Conservation (phyloP, 2,329 filamentous ascomycete genomes). For the Fonsecaea nubica region DNA sequence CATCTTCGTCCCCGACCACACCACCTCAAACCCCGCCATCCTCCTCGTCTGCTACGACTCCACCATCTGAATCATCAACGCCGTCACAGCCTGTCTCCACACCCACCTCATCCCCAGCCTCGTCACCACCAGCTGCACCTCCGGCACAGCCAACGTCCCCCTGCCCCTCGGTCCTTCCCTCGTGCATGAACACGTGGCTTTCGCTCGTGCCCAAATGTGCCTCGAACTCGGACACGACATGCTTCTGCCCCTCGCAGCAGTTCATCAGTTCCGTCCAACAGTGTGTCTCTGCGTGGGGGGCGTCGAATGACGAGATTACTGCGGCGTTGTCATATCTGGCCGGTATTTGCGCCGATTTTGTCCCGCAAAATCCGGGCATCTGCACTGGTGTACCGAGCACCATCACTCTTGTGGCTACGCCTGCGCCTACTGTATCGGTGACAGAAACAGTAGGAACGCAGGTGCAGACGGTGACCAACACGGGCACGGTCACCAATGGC, state of each 20-base stretch:
- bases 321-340: conserved; percentile 82
- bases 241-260: conserved; percentile 82
- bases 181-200: conserved; percentile 92
- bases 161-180: conserved; percentile 76
- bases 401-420: conserved; percentile 61
- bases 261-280: conserved; percentile 81
- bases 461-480: conserved; percentile 12
- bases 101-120: conserved; percentile 28
- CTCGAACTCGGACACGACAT: conserved; percentile 80
- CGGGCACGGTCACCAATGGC: conserved; percentile 40
- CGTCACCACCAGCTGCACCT: conserved; percentile 16
- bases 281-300: conserved; percentile 80
- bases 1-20: conserved; percentile 33
- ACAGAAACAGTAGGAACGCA: conserved; percentile 38
- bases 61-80: conserved; percentile 1
- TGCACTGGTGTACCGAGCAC: conserved; percentile 73
- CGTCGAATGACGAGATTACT: conserved; percentile 68
- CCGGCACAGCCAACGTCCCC: conserved; percentile 37
- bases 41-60: conserved; percentile 2
- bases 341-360: conserved; percentile 82
- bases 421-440: conserved; percentile 51
- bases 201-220: conserved; percentile 71
- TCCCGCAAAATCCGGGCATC: conserved; percentile 72
- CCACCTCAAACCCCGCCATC: not conserved
- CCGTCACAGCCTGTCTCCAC: conserved; percentile 10